These are phyloP conservation scores for Onygenales sp. DNA, from an alignment of 2,329 filamentous ascomycete genomes.

Conservation along the genomic window DNA sequence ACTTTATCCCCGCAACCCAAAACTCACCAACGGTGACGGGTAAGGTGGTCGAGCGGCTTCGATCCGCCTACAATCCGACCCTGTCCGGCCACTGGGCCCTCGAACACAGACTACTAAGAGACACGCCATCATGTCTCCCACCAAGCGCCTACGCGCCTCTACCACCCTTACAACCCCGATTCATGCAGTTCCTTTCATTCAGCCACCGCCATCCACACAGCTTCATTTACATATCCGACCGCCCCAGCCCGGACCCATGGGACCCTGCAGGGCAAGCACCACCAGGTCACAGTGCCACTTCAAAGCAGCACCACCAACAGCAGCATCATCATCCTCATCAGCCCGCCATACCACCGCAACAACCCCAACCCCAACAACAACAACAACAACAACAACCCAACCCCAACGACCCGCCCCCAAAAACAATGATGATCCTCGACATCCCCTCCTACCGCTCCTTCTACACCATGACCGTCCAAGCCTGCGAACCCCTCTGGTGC, in stretches of 20 bases:
- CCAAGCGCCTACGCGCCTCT: slow-evolving; percentile 21
- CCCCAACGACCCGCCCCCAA: slow-evolving; percentile 8
- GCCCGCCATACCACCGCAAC: not conserved
- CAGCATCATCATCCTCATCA: not conserved
- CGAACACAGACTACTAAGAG: slow-evolving; percentile 34
- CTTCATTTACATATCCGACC: slow-evolving; percentile 32
- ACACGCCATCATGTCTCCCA: slow-evolving; percentile 32
- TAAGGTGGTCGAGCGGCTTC: slow-evolving; percentile 29
- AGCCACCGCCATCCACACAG: slow-evolving; percentile 31
- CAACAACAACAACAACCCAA: slow-evolving; percentile 1
- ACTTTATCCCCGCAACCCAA: slow-evolving; percentile 33
- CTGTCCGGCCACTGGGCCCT: slow-evolving; percentile 30
- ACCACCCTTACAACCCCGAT: slow-evolving; percentile 23
- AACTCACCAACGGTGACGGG: slow-evolving; percentile 27
- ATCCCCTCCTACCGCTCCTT: slow-evolving; percentile 24
- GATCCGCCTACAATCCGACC: slow-evolving; percentile 25
- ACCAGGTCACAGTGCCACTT: not conserved
- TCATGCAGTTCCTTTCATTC: slow-evolving; percentile 34
- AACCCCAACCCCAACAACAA: not conserved
- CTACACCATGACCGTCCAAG: slow-evolving; percentile 31
- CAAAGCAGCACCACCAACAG: not conserved
- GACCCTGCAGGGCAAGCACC: not conserved
- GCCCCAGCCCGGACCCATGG: slow-evolving; percentile 11
- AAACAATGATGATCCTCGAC: slow-evolving; percentile 33
- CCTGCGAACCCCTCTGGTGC: slow-evolving; percentile 34